A percentile compares a stretch with the other conserved stretches of the same genome.
Evolutionary conservation across 2,329 filamentous ascomycete species (phyloP).

Genomic region (Chaetoscypha palmicola): DNA sequence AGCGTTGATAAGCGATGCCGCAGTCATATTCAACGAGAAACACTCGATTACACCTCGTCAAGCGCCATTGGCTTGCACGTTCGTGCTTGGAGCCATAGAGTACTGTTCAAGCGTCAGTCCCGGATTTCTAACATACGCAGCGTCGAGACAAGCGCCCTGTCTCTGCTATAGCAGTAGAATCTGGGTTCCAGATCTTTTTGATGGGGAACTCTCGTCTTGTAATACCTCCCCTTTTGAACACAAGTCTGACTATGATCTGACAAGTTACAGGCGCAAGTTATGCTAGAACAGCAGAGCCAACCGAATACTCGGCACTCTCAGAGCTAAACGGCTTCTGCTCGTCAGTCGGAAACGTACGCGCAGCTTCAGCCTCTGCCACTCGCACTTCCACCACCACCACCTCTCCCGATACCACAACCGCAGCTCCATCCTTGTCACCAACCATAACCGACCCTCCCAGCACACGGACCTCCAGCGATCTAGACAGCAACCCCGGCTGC

Average conservation of each 20-base stretch:
- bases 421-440: not conserved
- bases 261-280: constrained; percentile 1
- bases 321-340: constrained; percentile 13
- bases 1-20: not conserved
- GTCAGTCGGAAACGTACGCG: constrained; percentile 12
- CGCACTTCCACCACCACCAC: not conserved
- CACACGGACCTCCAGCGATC: not conserved
- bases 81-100: constrained; percentile 1
- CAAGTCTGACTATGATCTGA: not conserved
- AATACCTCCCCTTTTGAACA: not conserved
- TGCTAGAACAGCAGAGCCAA: constrained; percentile 9
- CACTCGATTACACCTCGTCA: constrained; percentile 1
- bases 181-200: constrained; percentile 15
- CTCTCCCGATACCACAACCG: not conserved
- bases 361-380: not conserved
- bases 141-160: constrained; percentile 14
- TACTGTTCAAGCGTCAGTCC: constrained; percentile 12
- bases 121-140: constrained; percentile 8
- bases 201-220: constrained; percentile 14
- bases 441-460: not conserved
- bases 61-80: constrained; percentile 3
- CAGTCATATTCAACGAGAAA: not conserved
- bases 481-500: constrained; percentile 4
- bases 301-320: constrained; percentile 4
- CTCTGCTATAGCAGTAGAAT: constrained; percentile 17